phyloP scores from a whole-genome alignment of 2,329 filamentous ascomycete species.

The Fusarium sororula region DNA sequence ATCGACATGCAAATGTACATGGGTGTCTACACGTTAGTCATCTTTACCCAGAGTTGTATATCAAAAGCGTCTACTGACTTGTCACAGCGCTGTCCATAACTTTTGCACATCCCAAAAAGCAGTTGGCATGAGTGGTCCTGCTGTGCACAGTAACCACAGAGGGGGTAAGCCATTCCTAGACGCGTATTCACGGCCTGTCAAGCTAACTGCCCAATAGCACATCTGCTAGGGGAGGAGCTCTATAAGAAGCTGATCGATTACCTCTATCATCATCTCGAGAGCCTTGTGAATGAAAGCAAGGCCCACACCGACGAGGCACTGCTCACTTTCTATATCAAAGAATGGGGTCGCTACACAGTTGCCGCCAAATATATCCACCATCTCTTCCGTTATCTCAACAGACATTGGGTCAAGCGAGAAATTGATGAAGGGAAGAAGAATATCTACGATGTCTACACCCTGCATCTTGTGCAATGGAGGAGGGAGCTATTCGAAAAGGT shows the following conservation, averaged over 20 bases:
- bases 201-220: slow-evolving; percentile 64
- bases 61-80: slow-evolving; percentile 47
- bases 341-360: slow-evolving; percentile 95
- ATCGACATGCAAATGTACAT: slow-evolving; percentile 98
- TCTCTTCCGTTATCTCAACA: slow-evolving; percentile 93
- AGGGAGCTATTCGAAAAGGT: slow-evolving; percentile 88
- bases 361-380: slow-evolving; percentile 98
- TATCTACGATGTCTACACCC: slow-evolving; percentile 96
- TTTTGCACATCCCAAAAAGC: slow-evolving; percentile 99
- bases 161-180: slow-evolving; percentile 65
- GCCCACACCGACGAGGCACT: slow-evolving; percentile 89
- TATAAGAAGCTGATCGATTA: slow-evolving; percentile 93
- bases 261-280: slow-evolving; percentile 78
- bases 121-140: slow-evolving; percentile 64
- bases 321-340: slow-evolving; percentile 90
- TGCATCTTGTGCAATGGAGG: slow-evolving; percentile 96
- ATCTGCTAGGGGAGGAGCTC: slow-evolving; percentile 93
- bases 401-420: slow-evolving; percentile 98
- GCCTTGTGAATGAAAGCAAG: slow-evolving; percentile 76
- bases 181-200: not conserved
- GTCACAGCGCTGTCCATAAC: slow-evolving; percentile 85
- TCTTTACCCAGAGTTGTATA: not conserved
- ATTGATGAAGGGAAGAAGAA: slow-evolving; percentile 99
- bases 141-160: slow-evolving; percentile 52
- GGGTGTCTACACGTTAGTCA: slow-evolving; percentile 85